Evolutionary conservation across 352 stramenopile species (phyloP).

Genomic region (Globisporangium barbulae): DNA sequence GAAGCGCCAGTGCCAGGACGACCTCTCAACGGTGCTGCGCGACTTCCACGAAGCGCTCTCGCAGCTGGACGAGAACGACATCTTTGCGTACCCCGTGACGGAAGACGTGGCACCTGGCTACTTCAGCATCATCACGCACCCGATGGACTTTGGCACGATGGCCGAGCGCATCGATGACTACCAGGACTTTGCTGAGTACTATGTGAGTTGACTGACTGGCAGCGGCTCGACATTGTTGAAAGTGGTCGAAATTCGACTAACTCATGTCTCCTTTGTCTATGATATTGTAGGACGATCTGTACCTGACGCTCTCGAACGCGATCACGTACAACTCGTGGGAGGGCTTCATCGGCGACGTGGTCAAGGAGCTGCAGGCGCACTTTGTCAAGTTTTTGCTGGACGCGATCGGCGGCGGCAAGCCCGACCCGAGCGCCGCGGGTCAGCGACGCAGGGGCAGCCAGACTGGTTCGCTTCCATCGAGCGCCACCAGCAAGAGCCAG

Average conservation of each 20-base stretch:
- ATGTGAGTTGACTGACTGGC: slow-evolving; percentile 35
- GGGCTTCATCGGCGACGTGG: slow-evolving; percentile 49
- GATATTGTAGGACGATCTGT: slow-evolving; percentile 52
- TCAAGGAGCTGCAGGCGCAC: slow-evolving; percentile 67
- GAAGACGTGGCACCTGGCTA: slow-evolving; percentile 93
- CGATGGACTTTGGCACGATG: slow-evolving; percentile 96
- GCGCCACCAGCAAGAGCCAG: slow-evolving; percentile 17
- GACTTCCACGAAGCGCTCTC: slow-evolving; percentile 73
- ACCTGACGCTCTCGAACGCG: slow-evolving; percentile 77
- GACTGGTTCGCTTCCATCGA: not conserved
- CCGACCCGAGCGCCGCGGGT: slow-evolving; percentile 8
- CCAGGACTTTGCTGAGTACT: slow-evolving; percentile 68
- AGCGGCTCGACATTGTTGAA: slow-evolving; percentile 1
- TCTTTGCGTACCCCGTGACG: slow-evolving; percentile 89
- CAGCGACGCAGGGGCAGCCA: slow-evolving; percentile 9
- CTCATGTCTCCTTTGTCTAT: slow-evolving; percentile 7
- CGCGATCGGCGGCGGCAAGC: slow-evolving; percentile 35
- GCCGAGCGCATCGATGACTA: slow-evolving; percentile 76
- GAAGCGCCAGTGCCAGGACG: slow-evolving; percentile 49
- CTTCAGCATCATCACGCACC: slow-evolving; percentile 80
- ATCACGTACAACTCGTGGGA: slow-evolving; percentile 79
- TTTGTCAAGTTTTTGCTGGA: slow-evolving; percentile 74
- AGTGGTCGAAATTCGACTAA: slow-evolving; percentile 3
- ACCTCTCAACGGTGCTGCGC: slow-evolving; percentile 49
- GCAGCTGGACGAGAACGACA: slow-evolving; percentile 66